phyloP scores from a whole-genome alignment of 768 basidiomycete genomes.

The Kwoniella sp. region DNA sequence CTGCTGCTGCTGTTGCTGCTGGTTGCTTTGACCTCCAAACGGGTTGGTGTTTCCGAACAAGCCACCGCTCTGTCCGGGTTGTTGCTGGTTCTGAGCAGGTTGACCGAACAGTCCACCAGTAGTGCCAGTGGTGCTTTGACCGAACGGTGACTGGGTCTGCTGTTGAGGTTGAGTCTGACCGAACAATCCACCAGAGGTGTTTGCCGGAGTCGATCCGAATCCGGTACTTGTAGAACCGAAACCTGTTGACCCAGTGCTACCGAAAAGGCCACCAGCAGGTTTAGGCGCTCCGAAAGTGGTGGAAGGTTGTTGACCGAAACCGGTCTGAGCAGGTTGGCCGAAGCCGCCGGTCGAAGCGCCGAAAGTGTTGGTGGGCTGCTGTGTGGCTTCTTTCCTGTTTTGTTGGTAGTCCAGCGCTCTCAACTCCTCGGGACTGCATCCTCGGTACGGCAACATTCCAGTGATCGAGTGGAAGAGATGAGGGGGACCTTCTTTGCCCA shows the following conservation, averaged over 20 bases:
- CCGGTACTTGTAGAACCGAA: conserved; percentile 24
- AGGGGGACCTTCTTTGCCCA: conserved; percentile 62
- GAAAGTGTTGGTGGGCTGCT: conserved; percentile 42
- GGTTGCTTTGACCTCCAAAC: conserved; percentile 47
- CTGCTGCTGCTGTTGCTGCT: conserved; percentile 49
- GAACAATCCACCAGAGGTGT: conserved; percentile 41
- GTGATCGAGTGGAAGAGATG: conserved; percentile 47
- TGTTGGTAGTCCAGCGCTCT: conserved; percentile 50
- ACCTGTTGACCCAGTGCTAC: conserved; percentile 14
- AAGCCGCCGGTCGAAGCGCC: conserved; percentile 46
- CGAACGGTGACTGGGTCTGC: conserved; percentile 24
- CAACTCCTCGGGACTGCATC: conserved; percentile 46
- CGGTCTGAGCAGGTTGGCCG: conserved; percentile 42
- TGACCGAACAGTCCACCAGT: conserved; percentile 60
- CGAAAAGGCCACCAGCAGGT: conserved; percentile 35
- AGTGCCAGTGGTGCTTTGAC: conserved; percentile 10
- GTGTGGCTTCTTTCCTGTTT: conserved; percentile 39
- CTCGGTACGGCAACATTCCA: conserved; percentile 46
- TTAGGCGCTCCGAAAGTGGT: conserved; percentile 29
- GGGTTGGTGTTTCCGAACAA: conserved; percentile 40
- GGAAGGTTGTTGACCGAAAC: conserved; percentile 35
- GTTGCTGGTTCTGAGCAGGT: conserved; percentile 52
- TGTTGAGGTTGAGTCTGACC: conserved; percentile 42
- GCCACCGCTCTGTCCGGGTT: conserved; percentile 49
- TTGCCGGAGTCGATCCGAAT: conserved; percentile 30